Evolutionary conservation across 2,329 filamentous ascomycete genomes (phyloP), one percentile per base, ranked within the genome.

Genomic region (Calonectria hongkongensis): DNA sequence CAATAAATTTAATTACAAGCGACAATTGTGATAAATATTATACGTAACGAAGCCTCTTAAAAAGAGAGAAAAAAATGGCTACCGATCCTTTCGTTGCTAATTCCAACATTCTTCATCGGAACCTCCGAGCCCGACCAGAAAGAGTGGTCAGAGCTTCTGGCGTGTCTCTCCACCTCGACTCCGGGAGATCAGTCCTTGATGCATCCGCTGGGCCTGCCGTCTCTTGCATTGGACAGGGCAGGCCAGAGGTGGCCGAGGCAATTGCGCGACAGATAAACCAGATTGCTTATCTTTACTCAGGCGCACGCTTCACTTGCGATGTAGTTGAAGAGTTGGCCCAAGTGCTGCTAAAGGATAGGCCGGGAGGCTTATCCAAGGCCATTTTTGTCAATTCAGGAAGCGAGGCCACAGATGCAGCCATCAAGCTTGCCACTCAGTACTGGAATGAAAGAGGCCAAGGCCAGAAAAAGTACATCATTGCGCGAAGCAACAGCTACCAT

Each of bases 381-480:
- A 74, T 79, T 21, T 79, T 80, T 71, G 72, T 80, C 12, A 73
- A 76, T 45, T 75, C 75, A 41, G 78, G 79, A 15, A 78, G 78
- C 66, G 83, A 84, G 63, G 87, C 87, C 0, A 83, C 85, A 10
- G 88, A 90, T 71, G 83, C 87, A 0, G 85, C 86, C 0, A 74
- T 89, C 64, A 89, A 90, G 74, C 76, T 88, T 4, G 86, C 87
- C 0, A 79, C 85, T 9, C 88, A 90, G 74, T 89, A 88, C 74
- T 87, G 83, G 73, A 79, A 84, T 21, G 87, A 89, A 62, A 79
- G 78, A 4, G 81, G 81, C 10, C 77, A 86, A 66, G 76, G 81
- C 2, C 66, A 85, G 68, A 80, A 87, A 3, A 75, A 80, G 5
- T 82, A 84, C 54, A 85, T 88, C 73, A 85, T 90, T n/a, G 81